Evolutionary conservation across 331 rosid genomes (phyloP), one percentile per base, ranked within the genome.

Genomic region (Acacia pycnantha): DNA sequence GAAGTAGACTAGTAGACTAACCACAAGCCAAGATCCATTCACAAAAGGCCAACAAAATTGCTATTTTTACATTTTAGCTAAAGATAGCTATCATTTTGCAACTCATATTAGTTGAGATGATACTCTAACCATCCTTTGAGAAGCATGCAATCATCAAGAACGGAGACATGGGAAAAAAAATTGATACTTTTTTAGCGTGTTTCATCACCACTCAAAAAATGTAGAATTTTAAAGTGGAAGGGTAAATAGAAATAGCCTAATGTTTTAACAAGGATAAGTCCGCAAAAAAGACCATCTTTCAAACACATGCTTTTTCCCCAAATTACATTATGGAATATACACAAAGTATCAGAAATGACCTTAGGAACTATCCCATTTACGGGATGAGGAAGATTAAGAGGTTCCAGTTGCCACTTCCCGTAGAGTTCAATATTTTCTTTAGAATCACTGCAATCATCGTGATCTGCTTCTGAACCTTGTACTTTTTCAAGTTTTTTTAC

Each of bases 361-460:
- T 90, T 95, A 41, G 97, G 98, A 82, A 95, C 98, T 71, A 86
- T 84, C 65, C 98, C 98, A 79, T 93, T 79, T 74, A 89, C 89
- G 51, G 98, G 98, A 79, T 46, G 93, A 82, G 97, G 97, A 83
- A 95, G 87, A 83, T 86, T 80, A 75, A 95, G 81, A 19, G 94
- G 94, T 86, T 95, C 97, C 72, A 92, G 81, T 76, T 95, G 98
- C 98, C 98, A 95, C 85, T 82, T 90, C 85, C 98, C 98, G 73
- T 89, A 93, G 79, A 93, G 98, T 84, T 88, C 81, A 40, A 85
- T 79, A 81, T 85, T 82, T 83, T 79, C 92, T 86, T 81, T 86
- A 8, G 87, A 88, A 79, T 86, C 91, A 72, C 48, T 75, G 81
- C 83, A 84, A 41, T 70, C 93, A 81, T 13, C 53, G 81, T 85